Conservation (phyloP, 352 stramenopile species). For the Thraustotheca clavata region DNA sequence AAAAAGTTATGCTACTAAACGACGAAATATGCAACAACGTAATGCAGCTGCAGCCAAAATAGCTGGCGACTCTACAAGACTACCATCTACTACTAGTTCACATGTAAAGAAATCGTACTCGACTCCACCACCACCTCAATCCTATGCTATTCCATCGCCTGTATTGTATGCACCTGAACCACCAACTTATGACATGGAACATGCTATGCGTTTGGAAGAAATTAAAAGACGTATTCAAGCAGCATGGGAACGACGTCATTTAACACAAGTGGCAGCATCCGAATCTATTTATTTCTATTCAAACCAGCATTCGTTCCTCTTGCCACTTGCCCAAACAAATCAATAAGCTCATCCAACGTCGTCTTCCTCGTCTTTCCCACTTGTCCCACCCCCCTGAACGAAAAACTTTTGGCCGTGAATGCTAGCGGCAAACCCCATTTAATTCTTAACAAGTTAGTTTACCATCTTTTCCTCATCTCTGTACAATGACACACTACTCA, state of each 20-base stretch:
- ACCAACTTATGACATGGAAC: neutral
- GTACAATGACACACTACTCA: too few species aligned
- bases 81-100: neutral
- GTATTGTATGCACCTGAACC: neutral
- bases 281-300: neutral
- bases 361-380: neutral
- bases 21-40: constrained; percentile 5
- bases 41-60: neutral
- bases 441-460: too few species aligned
- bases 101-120: neutral
- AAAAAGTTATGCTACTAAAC: constrained; percentile 21
- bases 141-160: neutral
- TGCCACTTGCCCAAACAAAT: too few species aligned
- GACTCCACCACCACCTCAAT: neutral
- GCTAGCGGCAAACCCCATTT: too few species aligned
- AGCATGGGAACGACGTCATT: constrained; percentile 19
- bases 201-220: neutral
- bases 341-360: too few species aligned
- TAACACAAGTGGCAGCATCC: neutral
- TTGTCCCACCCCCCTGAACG: too few species aligned
- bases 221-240: constrained; percentile 19
- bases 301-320: too few species aligned
- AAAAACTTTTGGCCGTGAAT: too few species aligned
- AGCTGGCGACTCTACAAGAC: neutral
- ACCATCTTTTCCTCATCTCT: too few species aligned